These are phyloP conservation scores for Liquidambar formosana DNA, from an alignment of 164 flowering plant species.

Conservation along the genomic window DNA sequence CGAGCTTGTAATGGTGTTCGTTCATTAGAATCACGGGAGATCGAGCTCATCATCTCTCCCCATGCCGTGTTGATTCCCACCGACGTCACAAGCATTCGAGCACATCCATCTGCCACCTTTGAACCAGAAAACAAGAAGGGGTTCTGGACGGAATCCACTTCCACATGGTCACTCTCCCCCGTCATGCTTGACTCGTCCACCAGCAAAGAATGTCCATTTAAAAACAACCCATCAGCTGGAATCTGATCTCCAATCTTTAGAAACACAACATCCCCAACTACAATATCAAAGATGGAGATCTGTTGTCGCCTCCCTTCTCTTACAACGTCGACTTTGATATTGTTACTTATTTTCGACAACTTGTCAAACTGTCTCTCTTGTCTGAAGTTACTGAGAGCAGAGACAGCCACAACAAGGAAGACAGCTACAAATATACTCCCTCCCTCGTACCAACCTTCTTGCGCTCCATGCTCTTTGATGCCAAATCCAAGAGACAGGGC, in stretches of 20 bases:
- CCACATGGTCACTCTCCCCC: no score
- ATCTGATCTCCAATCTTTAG: conserved; percentile 69
- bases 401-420: conserved; percentile 46
- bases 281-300: no score
- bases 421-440: conserved; percentile 65
- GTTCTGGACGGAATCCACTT: conserved; percentile 33
- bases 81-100: conserved; percentile 53
- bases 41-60: conserved; percentile 75
- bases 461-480: conserved; percentile 45
- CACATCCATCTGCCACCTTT: conserved; percentile 65
- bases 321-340: conserved; percentile 44
- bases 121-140: conserved; percentile 71
- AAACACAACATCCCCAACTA: conserved; percentile 66
- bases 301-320: conserved; percentile 38
- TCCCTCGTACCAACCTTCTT: conserved; percentile 71
- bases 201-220: conserved; percentile 53
- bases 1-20: no score
- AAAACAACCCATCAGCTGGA: no score
- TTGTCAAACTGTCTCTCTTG: conserved; percentile 56
- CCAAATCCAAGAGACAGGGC: conserved; percentile 62
- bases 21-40: conserved; percentile 35
- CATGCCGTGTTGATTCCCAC: conserved; percentile 72
- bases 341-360: conserved; percentile 50
- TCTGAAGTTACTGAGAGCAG: conserved; percentile 50
- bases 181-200: conserved; percentile 76